Evolutionary conservation across 1,284 basidiomycete species (phyloP), one percentile per base, ranked within the genome.

Genomic region (Ceraceosorus bombacis): DNA sequence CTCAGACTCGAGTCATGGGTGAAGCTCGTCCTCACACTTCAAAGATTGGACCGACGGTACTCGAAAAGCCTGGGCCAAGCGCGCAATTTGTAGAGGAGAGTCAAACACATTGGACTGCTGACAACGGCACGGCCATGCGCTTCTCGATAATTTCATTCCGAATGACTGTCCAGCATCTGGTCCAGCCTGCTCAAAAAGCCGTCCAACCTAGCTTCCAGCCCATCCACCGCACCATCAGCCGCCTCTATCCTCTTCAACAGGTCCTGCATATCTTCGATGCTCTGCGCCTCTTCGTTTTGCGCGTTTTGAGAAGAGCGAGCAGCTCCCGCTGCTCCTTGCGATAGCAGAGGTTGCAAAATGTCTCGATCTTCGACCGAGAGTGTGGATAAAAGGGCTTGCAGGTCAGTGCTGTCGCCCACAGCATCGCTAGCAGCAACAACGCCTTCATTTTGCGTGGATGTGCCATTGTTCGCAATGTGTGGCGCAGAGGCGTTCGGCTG

Each of bases 201-300:
- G 41, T 71, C 69, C 36, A 71, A 61, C 27, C 64, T 58, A 9
- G 52, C 41, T 55, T 71, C 69, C 15, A 71, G 58, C 17, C 63
- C 60, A 43, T 66, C 66, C 2, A 66, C 69, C 15, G 67, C 65
- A 1, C 53, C 53, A 27, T 65, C 54, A 7, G 67, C 69, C 49
- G 50, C 50, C 39, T 71, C 62, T 52, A 64, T 15, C 40, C 60
- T 46, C 12, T 37, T 57, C 2, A 71, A 53, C 50, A 67, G 57
- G 46, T 54, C 40, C 51, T 61, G 55, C 17, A 69, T 39, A 12
- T 64, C 66, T 5, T 52, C 60, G 15, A 70, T 48, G 46, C 46
- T 48, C 46, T 12, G 12, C 46, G 12, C 15, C 46, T 12, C 46
- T 15, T 15, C 46, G 6, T 39, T 36, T 15, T 17, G n/a, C n/a